Base-by-base conservation (phyloP, 192 early-diverging fungal species). In the Diversispora epigaea region DNA sequence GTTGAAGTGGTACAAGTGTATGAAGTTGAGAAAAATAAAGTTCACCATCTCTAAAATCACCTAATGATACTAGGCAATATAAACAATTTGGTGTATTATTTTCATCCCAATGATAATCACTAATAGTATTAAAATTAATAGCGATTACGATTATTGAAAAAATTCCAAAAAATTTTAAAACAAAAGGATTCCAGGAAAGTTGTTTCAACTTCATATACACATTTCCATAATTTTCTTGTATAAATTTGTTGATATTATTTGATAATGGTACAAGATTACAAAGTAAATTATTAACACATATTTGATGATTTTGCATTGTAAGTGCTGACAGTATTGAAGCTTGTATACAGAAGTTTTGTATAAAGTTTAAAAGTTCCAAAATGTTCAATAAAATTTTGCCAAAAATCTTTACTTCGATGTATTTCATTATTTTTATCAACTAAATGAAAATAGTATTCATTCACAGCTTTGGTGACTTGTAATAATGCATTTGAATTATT, bases 61-160 rank as follows among this genome's bases (percentile, higher is more conserved):
- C 66, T 11, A 68, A 22, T 8, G 46, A 43, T 22, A 68, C 66
- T 4, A 68, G 32, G n/a, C 66, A 68, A 68, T 45, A 68, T 3
- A 68, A 47, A 68, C 44, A 4, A 68, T 68, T 68, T 19, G 40
- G n/a, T 8, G 4, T 45, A 22, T 68, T 45, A 50, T 47, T 45
- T 50, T 44, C 45, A 32, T 68, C 66, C 66, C 66, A 68, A 49
- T 68, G 66, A 68, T 49, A 68, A 22, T 68, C 46, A 49, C 66
- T 68, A 4, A 45, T 47, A 25, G 66, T 68, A 49, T 68, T 68
- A 32, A n/a, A 68, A 22, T 68, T 68, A 39, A 68, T 68, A 19
- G 66, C 66, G 6, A 68, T 68, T n/a, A 68, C n/a, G n/a, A n/a
- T n/a, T n/a, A n/a, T 68, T 47, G 66, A 45, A n/a, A 68, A 68